Conservation (phyloP, 2,329 filamentous ascomycete species). For the Coniochaeta pulveracea region DNA sequence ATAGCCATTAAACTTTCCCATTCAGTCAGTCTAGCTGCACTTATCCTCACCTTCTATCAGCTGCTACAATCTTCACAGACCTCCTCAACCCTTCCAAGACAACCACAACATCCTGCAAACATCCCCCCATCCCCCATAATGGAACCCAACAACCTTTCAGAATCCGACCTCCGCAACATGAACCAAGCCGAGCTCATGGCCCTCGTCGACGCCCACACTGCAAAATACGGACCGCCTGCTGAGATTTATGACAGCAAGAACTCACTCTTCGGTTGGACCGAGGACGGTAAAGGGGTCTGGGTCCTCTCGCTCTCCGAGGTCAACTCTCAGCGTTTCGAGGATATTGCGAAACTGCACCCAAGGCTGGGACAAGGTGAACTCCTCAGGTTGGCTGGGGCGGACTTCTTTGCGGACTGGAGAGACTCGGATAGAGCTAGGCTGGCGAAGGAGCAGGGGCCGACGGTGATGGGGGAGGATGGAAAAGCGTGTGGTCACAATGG, state of each 20-base stretch:
- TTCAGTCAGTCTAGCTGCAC: too few relatives aligned
- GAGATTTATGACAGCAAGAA: background rate
- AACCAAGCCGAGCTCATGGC: background rate
- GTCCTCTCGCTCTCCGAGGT: background rate
- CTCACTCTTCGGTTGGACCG: background rate
- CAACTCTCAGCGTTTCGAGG: background rate
- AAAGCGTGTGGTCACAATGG: background rate
- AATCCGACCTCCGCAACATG: background rate
- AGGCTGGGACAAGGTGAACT: background rate
- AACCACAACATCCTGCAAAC: background rate
- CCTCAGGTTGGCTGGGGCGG: background rate
- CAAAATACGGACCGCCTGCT: background rate
- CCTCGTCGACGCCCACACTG: background rate
- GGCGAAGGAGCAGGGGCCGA: background rate
- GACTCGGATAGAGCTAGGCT: constrained; percentile 1
- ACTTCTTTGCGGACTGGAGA: background rate
- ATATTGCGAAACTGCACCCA: background rate
- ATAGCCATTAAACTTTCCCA: too few relatives aligned
- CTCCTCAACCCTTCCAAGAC: background rate
- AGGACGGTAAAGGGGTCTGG: background rate
- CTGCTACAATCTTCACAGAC: background rate
- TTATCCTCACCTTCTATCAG: background rate
- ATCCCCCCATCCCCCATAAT: background rate
- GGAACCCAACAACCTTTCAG: background rate
- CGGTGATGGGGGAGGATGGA: background rate